A percentile compares a stretch with the other conserved stretches of the same genome.
Conservation (phyloP, 805 yeast genomes). For the Vanderwaltozyma tropicalis region DNA sequence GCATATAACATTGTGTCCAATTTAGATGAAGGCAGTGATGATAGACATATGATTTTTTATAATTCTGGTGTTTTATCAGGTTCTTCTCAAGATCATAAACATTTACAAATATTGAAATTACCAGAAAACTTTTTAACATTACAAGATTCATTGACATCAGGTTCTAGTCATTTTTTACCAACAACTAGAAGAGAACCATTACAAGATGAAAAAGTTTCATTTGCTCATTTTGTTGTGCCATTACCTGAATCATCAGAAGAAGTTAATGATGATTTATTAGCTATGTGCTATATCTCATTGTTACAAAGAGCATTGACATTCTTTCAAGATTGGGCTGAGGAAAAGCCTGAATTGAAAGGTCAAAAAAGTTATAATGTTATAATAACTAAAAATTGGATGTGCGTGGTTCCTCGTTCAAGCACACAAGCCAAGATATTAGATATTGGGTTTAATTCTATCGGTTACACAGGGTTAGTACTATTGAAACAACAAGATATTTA, state of each 20-base stretch:
- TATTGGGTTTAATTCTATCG: conserved; percentile 66
- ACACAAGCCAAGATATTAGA: conserved; percentile 40
- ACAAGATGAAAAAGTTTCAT: conserved; percentile 50
- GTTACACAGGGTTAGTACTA: conserved; percentile 65
- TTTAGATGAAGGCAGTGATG: conserved; percentile 32
- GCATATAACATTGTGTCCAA: conserved; percentile 44
- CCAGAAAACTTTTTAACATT: conserved; percentile 51
- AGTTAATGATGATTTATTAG: conserved; percentile 46
- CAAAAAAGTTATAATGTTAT: conserved; percentile 67
- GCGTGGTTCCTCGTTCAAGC: conserved; percentile 70
- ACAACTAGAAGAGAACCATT: conserved; percentile 47
- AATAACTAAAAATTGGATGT: conserved; percentile 74
- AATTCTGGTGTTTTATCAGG: conserved; percentile 85
- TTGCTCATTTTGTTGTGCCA: conserved; percentile 75
- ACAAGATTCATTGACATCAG: conserved; percentile 38
- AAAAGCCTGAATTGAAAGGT: conserved; percentile 10
- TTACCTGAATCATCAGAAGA: conserved; percentile 37
- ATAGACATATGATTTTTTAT: conserved; percentile 68
- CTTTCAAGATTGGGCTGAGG: conserved; percentile 39
- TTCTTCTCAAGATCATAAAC: conserved; percentile 92
- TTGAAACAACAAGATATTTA: conserved; percentile 57
- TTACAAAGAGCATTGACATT: conserved; percentile 63
- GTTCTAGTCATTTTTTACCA: conserved; percentile 44
- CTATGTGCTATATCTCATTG: conserved; percentile 59
- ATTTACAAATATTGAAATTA: conserved; percentile 71